Evolutionary conservation across 352 stramenopile species (phyloP).

Genomic region (Globisporangium splendens): DNA sequence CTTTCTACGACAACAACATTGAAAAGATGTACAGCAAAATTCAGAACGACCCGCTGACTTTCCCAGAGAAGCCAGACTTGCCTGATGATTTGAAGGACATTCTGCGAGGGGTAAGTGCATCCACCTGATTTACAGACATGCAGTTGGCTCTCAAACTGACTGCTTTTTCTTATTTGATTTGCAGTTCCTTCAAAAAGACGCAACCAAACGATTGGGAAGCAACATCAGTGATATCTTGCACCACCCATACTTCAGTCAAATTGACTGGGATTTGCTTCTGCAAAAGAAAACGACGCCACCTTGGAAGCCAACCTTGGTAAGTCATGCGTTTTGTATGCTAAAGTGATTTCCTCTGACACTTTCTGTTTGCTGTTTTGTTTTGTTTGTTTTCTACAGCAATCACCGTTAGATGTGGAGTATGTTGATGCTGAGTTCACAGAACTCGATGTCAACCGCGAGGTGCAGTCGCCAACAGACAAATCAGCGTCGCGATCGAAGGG

Average conservation of each 20-base stretch:
- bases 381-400: conserved; percentile 38
- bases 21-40: conserved; percentile 94
- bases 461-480: conserved; percentile 84
- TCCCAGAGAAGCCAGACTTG: conserved; percentile 70
- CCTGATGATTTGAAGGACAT: conserved; percentile 77
- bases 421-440: conserved; percentile 86
- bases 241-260: conserved; percentile 75
- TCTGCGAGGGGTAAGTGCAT: conserved; percentile 45
- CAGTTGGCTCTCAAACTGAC: neutral
- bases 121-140: neutral
- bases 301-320: conserved; percentile 81
- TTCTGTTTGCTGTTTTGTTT: conserved; percentile 3
- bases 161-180: neutral
- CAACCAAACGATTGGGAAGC: conserved; percentile 81
- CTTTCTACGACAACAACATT: conserved; percentile 93
- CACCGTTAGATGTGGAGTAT: conserved; percentile 82
- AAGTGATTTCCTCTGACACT: neutral
- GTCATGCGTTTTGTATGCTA: neutral
- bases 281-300: conserved; percentile 81
- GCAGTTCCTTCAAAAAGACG: conserved; percentile 84
- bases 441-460: conserved; percentile 73
- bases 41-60: conserved; percentile 79
- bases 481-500: conserved; percentile 68
- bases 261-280: conserved; percentile 84
- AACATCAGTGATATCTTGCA: conserved; percentile 85